phyloP scores from a whole-genome alignment of 108 stramenopile species.

The Parietichytrium sp. region DNA sequence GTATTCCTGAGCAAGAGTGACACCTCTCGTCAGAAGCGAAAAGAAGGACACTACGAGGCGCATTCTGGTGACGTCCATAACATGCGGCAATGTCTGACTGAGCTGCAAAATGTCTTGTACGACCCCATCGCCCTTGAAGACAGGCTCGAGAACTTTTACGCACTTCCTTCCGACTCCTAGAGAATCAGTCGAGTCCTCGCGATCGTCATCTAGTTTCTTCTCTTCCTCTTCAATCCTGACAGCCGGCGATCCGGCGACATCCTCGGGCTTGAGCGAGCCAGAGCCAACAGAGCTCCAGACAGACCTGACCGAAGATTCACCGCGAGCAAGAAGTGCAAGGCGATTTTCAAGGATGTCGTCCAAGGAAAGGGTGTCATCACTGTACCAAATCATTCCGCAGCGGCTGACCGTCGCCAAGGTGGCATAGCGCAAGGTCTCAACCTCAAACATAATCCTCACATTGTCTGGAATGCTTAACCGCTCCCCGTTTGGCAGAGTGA shows the following conservation, averaged over 20 bases:
- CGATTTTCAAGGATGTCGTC: conserved; percentile 73
- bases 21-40: conserved; percentile 82
- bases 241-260: conserved; percentile 21
- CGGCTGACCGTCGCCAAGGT: conserved; percentile 96
- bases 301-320: no score
- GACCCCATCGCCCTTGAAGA: conserved; percentile 64
- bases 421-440: conserved; percentile 87
- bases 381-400: conserved; percentile 99
- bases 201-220: neutral
- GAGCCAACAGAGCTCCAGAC: no score
- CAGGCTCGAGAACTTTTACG: conserved; percentile 64
- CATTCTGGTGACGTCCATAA: conserved; percentile 83
- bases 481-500: conserved; percentile 70
- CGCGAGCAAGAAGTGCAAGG: conserved; percentile 59
- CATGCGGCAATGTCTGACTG: conserved; percentile 65
- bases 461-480: conserved; percentile 80
- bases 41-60: conserved; percentile 79
- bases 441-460: conserved; percentile 84
- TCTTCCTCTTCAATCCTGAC: conserved; percentile 46
- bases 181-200: neutral
- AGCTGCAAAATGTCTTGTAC: conserved; percentile 50
- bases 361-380: conserved; percentile 78
- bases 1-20: conserved; percentile 77
- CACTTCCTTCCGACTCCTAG: conserved; percentile 58
- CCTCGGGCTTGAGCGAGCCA: neutral